Conservation (phyloP, 2,329 filamentous ascomycete genomes). For the Colletotrichum incanum region DNA sequence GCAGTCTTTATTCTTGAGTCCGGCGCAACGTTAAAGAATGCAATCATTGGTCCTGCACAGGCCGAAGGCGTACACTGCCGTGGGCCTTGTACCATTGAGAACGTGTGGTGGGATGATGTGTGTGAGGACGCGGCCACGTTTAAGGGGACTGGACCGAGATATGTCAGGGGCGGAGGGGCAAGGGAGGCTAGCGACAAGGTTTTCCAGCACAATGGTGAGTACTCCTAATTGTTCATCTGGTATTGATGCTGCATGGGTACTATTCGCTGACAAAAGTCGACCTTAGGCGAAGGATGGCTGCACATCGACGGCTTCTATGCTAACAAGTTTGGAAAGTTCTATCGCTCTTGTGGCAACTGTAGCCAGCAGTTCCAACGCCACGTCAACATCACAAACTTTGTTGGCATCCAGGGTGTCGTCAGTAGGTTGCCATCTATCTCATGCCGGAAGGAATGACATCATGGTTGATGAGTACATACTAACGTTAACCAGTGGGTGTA, state of each 20-base stretch:
- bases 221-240: not conserved
- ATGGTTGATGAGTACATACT: not conserved
- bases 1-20: slow-evolving; percentile 17
- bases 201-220: slow-evolving; percentile 11
- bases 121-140: slow-evolving; percentile 23
- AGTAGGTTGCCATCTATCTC: not conserved
- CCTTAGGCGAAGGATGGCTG: slow-evolving; percentile 10
- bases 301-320: slow-evolving; percentile 14
- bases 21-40: slow-evolving; percentile 18
- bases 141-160: not conserved
- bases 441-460: not conserved
- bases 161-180: slow-evolving; percentile 11
- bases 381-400: slow-evolving; percentile 37
- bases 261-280: not conserved
- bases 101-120: slow-evolving; percentile 25
- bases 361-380: slow-evolving; percentile 29
- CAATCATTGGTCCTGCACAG: slow-evolving; percentile 19
- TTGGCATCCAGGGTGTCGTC: slow-evolving; percentile 27
- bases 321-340: slow-evolving; percentile 16
- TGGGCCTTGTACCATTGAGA: slow-evolving; percentile 1
- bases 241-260: not conserved
- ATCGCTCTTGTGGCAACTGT: slow-evolving; percentile 21
- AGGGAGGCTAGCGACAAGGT: slow-evolving; percentile 20
- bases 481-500: slow-evolving; percentile 51
- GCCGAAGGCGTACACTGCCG: slow-evolving; percentile 23